Conservation (phyloP, 805 yeast species). For the Torulaspora delbrueckii region DNA sequence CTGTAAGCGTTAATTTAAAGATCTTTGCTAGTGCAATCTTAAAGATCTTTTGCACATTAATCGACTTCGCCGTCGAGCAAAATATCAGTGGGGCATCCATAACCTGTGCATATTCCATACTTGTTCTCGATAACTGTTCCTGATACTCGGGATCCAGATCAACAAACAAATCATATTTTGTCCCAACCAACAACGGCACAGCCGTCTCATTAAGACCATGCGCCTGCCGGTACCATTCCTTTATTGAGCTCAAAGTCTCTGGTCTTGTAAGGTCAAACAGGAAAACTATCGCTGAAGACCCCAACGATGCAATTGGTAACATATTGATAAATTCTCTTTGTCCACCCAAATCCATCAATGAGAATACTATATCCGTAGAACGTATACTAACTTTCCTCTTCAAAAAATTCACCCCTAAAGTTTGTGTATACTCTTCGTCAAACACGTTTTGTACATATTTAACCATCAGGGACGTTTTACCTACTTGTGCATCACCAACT, state of each 20-base stretch:
- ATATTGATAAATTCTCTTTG: conserved; percentile 91
- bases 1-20: conserved; percentile 73
- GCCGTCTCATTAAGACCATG: conserved; percentile 87
- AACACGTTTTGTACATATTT: conserved; percentile 93
- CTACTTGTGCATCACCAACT: conserved; percentile 93
- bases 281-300: conserved; percentile 85
- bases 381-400: conserved; percentile 81
- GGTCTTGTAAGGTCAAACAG: conserved; percentile 87
- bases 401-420: conserved; percentile 92
- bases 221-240: conserved; percentile 93
- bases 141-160: conserved; percentile 78
- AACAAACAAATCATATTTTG: conserved; percentile 84
- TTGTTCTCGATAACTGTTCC: conserved; percentile 73
- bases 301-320: conserved; percentile 88
- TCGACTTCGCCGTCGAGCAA: conserved; percentile 87
- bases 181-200: conserved; percentile 85
- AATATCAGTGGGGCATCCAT: conserved; percentile 84
- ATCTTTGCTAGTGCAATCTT: conserved; percentile 87
- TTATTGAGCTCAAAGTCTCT: conserved; percentile 77
- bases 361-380: conserved; percentile 81
- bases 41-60: conserved; percentile 89
- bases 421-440: conserved; percentile 88
- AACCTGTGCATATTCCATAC: conserved; percentile 78
- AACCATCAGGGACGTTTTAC: conserved; percentile 94
- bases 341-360: conserved; percentile 96